A percentile compares a stretch with the other conserved stretches of the same genome.
phyloP scores from a whole-genome alignment of 306 rosid genomes.

The Pueraria montana region DNA sequence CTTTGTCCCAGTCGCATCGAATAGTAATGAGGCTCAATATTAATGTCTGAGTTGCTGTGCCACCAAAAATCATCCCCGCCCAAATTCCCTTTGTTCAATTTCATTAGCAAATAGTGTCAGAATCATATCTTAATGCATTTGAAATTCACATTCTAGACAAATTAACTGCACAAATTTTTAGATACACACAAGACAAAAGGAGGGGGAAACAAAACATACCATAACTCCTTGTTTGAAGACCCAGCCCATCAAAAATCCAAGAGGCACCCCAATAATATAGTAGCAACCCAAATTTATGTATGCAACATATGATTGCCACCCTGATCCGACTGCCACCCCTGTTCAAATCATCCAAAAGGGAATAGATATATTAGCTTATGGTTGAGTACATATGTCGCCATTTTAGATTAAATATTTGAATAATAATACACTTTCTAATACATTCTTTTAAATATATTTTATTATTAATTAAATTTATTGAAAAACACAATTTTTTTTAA shows the following conservation, averaged over 20 bases:
- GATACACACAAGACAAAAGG: not conserved
- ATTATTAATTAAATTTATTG: too few relatives aligned
- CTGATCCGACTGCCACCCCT: slow-evolving; percentile 96
- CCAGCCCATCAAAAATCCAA: slow-evolving; percentile 82
- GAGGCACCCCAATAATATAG: slow-evolving; percentile 79
- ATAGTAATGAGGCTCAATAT: slow-evolving; percentile 60
- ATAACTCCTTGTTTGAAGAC: slow-evolving; percentile 70
- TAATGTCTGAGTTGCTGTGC: slow-evolving; percentile 81
- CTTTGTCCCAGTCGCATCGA: slow-evolving; percentile 82
- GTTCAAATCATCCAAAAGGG: slow-evolving; percentile 7
- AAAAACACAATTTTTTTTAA: too few relatives aligned
- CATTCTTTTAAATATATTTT: too few relatives aligned
- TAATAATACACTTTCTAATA: too few relatives aligned
- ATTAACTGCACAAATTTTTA: not conserved
- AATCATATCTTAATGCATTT: not conserved
- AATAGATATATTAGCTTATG: not conserved
- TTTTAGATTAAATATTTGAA: too few relatives aligned
- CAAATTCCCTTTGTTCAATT: slow-evolving; percentile 70
- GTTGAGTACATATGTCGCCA: not conserved
- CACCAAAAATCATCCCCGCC: slow-evolving; percentile 93
- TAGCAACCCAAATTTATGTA: slow-evolving; percentile 88
- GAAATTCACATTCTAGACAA: slow-evolving; percentile 1
- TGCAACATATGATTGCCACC: slow-evolving; percentile 91
- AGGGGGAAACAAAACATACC: slow-evolving; percentile 56
- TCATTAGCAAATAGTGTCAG: not conserved